Evolutionary conservation across 2,329 filamentous ascomycete species (phyloP).

Genomic region (Colletotrichum aenigma): DNA sequence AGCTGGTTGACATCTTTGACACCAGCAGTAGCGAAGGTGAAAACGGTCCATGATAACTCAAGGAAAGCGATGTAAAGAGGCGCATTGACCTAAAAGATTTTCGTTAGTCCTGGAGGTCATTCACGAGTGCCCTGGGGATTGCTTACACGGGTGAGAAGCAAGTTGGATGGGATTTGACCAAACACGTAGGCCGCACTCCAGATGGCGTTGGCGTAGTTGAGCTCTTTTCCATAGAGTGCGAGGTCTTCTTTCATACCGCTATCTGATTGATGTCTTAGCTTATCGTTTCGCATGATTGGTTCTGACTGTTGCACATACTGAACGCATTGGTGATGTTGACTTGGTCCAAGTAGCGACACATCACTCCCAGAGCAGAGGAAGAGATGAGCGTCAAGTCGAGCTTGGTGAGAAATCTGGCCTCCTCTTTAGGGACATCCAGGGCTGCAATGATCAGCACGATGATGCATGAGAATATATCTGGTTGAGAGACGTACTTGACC

Average conservation of each 20-base stretch:
- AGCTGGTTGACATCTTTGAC: slow-evolving; percentile 26
- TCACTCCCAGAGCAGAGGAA: slow-evolving; percentile 27
- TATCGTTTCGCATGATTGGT: not conserved
- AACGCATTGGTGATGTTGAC: slow-evolving; percentile 32
- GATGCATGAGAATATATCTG: not conserved
- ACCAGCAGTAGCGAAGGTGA: slow-evolving; percentile 29
- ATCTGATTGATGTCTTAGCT: slow-evolving; percentile 17
- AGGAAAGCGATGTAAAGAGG: slow-evolving; percentile 28
- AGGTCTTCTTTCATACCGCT: slow-evolving; percentile 35
- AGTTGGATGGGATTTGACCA: slow-evolving; percentile 32
- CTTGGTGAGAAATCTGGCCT: slow-evolving; percentile 29
- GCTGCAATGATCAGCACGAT: slow-evolving; percentile 1
- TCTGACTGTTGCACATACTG: slow-evolving; percentile 19
- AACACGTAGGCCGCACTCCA: slow-evolving; percentile 34
- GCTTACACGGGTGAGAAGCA: slow-evolving; percentile 26
- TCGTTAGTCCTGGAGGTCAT: not conserved
- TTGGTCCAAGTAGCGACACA: slow-evolving; percentile 30
- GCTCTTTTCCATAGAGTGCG: slow-evolving; percentile 31
- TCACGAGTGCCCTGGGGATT: not conserved
- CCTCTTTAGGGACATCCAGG: slow-evolving; percentile 27
- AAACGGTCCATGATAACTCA: slow-evolving; percentile 27
- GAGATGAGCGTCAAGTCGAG: slow-evolving; percentile 30
- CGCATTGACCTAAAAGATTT: slow-evolving; percentile 18
- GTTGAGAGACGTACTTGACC: slow-evolving; percentile 24
- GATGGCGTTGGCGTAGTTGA: slow-evolving; percentile 32